These are phyloP conservation scores for Microglena sp. DNA, from an alignment of 139 green algal species.

Conservation along the genomic window DNA sequence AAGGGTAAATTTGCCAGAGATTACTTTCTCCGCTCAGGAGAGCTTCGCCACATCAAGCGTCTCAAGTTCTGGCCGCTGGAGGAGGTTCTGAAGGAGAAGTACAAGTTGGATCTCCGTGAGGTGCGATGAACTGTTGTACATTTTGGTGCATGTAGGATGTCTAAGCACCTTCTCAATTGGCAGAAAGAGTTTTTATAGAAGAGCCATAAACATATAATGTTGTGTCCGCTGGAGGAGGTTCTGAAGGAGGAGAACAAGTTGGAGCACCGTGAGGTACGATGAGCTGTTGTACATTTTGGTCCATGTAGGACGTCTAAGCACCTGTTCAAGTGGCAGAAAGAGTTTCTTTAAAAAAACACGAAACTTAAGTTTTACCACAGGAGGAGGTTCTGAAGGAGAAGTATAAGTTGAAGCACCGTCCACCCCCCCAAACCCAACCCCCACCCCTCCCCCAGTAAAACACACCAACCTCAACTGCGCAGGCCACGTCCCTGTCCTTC, in stretches of 20 bases:
- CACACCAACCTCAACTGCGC: too few relatives aligned
- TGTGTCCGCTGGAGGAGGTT: conserved; percentile 87
- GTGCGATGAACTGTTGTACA: too few relatives aligned
- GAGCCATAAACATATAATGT: conserved; percentile 78
- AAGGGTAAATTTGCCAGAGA: conserved; percentile 66
- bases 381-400: conserved; percentile 87
- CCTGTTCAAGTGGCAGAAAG: too few relatives aligned
- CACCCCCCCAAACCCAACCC: too few relatives aligned
- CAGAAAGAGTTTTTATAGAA: too few relatives aligned
- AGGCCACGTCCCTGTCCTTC: too few relatives aligned
- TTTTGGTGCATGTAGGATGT: too few relatives aligned
- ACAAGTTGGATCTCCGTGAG: conserved; percentile 71
- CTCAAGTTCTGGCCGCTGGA: conserved; percentile 89
- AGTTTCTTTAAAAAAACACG: too few relatives aligned
- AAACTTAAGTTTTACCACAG: conserved; percentile 83
- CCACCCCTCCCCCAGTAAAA: too few relatives aligned
- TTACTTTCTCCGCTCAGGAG: conserved; percentile 84
- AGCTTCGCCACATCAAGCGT: conserved; percentile 85
- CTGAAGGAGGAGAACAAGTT: conserved; percentile 91
- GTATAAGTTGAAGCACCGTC: conserved; percentile 66
- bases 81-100: conserved; percentile 89
- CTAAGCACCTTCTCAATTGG: too few relatives aligned
- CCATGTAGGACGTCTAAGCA: too few relatives aligned
- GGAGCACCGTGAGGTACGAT: conserved; percentile 59
- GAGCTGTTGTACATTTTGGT: too few relatives aligned